Percentiles rank a stretch among this genome's conserved stretches.
Conservation (phyloP, 2,329 filamentous ascomycete species). For the Botrytis deweyae region DNA sequence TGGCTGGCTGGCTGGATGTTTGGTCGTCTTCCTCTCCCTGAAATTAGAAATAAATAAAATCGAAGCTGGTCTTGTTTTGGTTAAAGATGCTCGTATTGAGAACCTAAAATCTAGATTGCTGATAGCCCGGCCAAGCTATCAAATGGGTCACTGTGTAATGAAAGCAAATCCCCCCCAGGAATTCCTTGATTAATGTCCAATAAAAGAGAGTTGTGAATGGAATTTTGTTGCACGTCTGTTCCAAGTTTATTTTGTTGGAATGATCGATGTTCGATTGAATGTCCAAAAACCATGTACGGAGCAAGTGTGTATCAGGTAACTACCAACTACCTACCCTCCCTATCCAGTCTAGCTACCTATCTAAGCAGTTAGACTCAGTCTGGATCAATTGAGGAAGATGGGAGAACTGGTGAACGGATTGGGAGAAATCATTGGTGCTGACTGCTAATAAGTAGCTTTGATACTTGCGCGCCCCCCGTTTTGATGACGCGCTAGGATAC, state of each 20-base stretch:
- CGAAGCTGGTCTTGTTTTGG: neutral
- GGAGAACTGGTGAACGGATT: neutral
- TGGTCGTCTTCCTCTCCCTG: neutral
- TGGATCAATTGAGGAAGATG: neutral
- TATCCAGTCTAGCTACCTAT: neutral
- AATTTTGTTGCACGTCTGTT: conserved; percentile 21
- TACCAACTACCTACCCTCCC: neutral
- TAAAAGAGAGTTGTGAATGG: neutral
- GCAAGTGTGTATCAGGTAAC: neutral
- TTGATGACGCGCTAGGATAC: neutral
- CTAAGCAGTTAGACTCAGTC: neutral
- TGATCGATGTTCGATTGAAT: neutral
- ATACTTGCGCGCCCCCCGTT: neutral
- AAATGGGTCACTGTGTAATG: neutral
- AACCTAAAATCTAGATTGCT: neutral
- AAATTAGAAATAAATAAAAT: neutral
- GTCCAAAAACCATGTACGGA: neutral
- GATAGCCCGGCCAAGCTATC: neutral
- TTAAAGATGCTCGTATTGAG: neutral
- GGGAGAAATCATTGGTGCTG: neutral
- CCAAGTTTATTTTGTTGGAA: conserved; percentile 18
- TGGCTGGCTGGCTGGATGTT: neutral
- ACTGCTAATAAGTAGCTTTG: neutral
- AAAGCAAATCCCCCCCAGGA: neutral
- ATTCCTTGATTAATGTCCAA: neutral